phyloP scores from a whole-genome alignment of 108 stramenopile species.

The Cyclostephanos tholiformis region DNA sequence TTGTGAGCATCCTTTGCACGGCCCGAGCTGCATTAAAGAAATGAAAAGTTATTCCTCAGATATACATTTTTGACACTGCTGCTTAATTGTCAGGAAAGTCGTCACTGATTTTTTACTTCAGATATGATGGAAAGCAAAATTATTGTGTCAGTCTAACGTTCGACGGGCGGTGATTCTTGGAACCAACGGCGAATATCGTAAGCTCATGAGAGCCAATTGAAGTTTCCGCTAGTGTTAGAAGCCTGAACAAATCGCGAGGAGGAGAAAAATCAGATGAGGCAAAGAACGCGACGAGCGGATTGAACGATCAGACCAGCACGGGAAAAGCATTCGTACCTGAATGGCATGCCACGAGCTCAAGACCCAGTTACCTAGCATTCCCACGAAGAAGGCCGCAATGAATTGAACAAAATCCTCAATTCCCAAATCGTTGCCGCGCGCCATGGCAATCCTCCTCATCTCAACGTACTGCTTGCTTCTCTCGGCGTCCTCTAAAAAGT shows the following conservation, averaged over 20 bases:
- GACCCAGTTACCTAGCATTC: slow-evolving; percentile 32
- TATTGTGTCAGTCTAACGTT: neutral
- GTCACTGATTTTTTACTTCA: neutral
- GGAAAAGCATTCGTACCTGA: slow-evolving; percentile 21
- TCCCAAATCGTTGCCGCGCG: slow-evolving; percentile 45
- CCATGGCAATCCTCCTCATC: slow-evolving; percentile 53
- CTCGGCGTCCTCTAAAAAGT: slow-evolving; percentile 49
- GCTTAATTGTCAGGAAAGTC: neutral
- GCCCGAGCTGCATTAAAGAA: neutral
- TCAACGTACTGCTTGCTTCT: slow-evolving; percentile 46
- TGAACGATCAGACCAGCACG: too few species aligned
- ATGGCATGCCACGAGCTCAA: slow-evolving; percentile 14
- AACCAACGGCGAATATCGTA: neutral
- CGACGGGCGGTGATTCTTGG: neutral
- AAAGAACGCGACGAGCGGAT: too few species aligned
- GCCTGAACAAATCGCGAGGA: slow-evolving; percentile 21
- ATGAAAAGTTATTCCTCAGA: neutral
- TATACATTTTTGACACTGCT: neutral
- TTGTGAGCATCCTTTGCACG: neutral
- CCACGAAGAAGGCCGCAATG: slow-evolving; percentile 40
- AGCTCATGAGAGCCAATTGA: too few species aligned
- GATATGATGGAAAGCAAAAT: neutral
- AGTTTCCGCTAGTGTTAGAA: slow-evolving; percentile 22
- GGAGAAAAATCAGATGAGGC: too few species aligned
- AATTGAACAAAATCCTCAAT: slow-evolving; percentile 49